Conservation (phyloP, 805 yeast species). For the Ascoidea asiatica region DNA sequence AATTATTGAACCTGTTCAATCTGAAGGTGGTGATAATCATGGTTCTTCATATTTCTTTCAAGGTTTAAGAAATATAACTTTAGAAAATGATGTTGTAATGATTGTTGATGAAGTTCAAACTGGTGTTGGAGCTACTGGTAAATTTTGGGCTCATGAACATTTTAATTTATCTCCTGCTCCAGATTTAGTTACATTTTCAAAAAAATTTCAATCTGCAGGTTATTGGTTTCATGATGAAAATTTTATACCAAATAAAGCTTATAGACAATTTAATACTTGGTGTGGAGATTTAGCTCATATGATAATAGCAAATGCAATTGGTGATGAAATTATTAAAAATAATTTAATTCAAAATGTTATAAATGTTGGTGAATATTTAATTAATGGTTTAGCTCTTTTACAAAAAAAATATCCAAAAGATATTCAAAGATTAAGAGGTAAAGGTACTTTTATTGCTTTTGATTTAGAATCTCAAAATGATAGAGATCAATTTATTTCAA, state of each 20-base stretch:
- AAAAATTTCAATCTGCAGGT: conserved; percentile 65
- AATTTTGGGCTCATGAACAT: conserved; percentile 63
- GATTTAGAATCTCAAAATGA: conserved; percentile 29
- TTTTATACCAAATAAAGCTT: conserved; percentile 46
- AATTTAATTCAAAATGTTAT: conserved; percentile 34
- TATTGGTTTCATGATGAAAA: conserved; percentile 48
- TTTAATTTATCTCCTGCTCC: conserved; percentile 49
- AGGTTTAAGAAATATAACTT: conserved; percentile 44
- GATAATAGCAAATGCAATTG: conserved; percentile 46
- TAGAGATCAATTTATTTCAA: conserved; percentile 33
- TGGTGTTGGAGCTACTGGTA: conserved; percentile 64
- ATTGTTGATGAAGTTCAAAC: conserved; percentile 67
- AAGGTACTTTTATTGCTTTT: conserved; percentile 59
- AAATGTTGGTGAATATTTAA: conserved; percentile 42
- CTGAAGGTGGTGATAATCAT: conserved; percentile 71
- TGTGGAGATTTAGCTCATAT: conserved; percentile 67
- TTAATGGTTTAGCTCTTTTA: conserved; percentile 24
- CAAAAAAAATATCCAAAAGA: conserved; percentile 24
- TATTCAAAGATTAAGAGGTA: conserved; percentile 43
- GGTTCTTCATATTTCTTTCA: conserved; percentile 51
- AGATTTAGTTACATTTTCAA: conserved; percentile 59
- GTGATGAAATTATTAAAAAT: conserved; percentile 36
- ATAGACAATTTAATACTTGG: conserved; percentile 69
- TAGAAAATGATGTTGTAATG: conserved; percentile 41
- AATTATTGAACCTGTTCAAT: conserved; percentile 49